These are phyloP conservation scores for Wickerhamomyces mucosus DNA, from an alignment of 805 yeast species.

Conservation along the genomic window DNA sequence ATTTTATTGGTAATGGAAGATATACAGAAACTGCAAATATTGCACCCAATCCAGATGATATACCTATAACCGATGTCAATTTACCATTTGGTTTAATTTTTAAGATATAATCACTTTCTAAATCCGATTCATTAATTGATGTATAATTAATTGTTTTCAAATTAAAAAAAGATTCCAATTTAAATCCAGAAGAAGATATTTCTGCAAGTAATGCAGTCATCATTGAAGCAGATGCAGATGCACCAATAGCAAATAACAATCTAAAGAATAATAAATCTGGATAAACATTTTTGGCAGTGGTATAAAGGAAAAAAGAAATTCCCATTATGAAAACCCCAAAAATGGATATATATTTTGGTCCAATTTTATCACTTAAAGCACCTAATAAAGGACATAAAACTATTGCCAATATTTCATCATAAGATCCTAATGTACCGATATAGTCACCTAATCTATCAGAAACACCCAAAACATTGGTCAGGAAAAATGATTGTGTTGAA, in stretches of 20 bases:
- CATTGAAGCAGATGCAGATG: conserved; percentile 44
- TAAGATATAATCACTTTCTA: conserved; percentile 2
- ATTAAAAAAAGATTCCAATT: conserved; percentile 13
- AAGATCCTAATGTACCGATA: conserved; percentile 41
- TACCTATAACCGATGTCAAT: conserved; percentile 51
- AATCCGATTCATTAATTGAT: conserved; percentile 1
- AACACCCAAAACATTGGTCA: conserved; percentile 27
- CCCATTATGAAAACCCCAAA: conserved; percentile 41
- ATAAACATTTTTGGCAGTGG: conserved; percentile 32
- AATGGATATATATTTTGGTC: conserved; percentile 44
- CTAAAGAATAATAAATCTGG: conserved; percentile 45
- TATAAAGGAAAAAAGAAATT: conserved; percentile 38
- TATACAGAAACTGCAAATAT: conserved; percentile 47
- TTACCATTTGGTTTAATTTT: conserved; percentile 39
- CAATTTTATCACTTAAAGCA: conserved; percentile 50
- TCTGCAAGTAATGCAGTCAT: conserved; percentile 53
- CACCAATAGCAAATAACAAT: conserved; percentile 52
- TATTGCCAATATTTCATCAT: conserved; percentile 51
- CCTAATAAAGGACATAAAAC: conserved; percentile 53
- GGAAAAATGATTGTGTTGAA: conserved; percentile 35
- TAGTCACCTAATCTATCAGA: conserved; percentile 30
- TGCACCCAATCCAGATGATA: conserved; percentile 59
- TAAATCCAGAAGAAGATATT: conserved; percentile 36
- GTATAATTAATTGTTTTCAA: conserved; percentile 6
- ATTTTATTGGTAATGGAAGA: conserved; percentile 45